Evolutionary conservation across 768 basidiomycete species (phyloP).

Genomic region (Amanita fuliginea): DNA sequence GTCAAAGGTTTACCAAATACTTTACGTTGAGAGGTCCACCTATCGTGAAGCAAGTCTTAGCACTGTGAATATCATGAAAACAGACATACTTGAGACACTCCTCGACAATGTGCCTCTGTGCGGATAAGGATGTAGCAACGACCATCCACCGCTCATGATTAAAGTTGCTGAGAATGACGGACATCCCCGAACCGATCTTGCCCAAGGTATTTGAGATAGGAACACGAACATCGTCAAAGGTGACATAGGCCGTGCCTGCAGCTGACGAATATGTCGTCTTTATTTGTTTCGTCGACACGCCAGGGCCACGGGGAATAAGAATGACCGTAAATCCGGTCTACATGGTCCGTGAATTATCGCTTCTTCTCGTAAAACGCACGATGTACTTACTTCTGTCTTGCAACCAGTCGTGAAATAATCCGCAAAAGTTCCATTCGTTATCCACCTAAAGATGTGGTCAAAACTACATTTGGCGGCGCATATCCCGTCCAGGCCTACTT

Average conservation of each 20-base stretch:
- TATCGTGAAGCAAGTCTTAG: constrained; percentile 16
- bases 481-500: constrained; percentile 39
- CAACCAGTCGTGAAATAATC: constrained; percentile 81
- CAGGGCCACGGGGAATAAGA: constrained; percentile 59
- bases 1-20: constrained; percentile 85
- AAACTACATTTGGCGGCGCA: background rate
- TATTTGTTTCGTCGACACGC: constrained; percentile 77
- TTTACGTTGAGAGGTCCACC: constrained; percentile 82
- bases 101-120: constrained; percentile 76
- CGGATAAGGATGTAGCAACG: constrained; percentile 52
- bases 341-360: background rate
- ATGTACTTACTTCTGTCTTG: constrained; percentile 44
- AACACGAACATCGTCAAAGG: constrained; percentile 72
- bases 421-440: constrained; percentile 77
- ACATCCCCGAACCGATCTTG: constrained; percentile 71
- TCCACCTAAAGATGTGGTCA: constrained; percentile 49
- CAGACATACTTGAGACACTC: constrained; percentile 69
- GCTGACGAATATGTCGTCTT: constrained; percentile 89
- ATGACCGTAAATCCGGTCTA: constrained; percentile 69
- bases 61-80: constrained; percentile 4
- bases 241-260: constrained; percentile 84
- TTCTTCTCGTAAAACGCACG: background rate
- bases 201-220: constrained; percentile 86
- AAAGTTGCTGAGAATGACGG: constrained; percentile 76
- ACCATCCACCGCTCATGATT: constrained; percentile 93